Percentiles rank a stretch among this genome's conserved stretches.
Evolutionary conservation across 495 filamentous ascomycete species (phyloP).

Genomic region (Geopyxis carbonaria): DNA sequence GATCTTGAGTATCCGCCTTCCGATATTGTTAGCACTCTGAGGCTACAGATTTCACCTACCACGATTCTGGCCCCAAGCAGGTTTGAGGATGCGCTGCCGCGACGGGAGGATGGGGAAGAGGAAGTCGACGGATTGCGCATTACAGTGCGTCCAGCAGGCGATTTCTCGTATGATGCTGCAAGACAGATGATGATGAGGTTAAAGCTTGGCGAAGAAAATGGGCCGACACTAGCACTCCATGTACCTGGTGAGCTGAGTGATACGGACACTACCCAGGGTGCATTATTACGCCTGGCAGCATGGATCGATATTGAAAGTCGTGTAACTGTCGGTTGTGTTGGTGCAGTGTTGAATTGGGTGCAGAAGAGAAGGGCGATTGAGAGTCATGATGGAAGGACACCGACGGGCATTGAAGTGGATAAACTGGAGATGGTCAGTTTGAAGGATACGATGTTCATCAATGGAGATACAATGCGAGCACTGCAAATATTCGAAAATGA

Average conservation of each 20-base stretch:
- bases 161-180: constrained; percentile 57
- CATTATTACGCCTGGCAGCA: constrained; percentile 52
- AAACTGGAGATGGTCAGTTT: constrained; percentile 61
- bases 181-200: constrained; percentile 49
- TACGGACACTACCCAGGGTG: constrained; percentile 28
- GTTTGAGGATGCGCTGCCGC: constrained; percentile 49
- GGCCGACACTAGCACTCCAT: constrained; percentile 38
- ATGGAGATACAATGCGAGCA: constrained; percentile 58
- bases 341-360: constrained; percentile 65
- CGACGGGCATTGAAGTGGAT: too few species aligned
- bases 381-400: constrained; percentile 36
- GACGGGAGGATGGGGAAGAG: background rate
- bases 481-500: constrained; percentile 79
- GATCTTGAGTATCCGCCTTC: constrained; percentile 56
- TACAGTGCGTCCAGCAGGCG: constrained; percentile 42
- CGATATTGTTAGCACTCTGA: constrained; percentile 56
- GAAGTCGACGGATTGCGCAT: background rate
- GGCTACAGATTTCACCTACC: constrained; percentile 63
- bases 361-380: constrained; percentile 49
- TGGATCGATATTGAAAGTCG: constrained; percentile 64
- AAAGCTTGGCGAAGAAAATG: constrained; percentile 32
- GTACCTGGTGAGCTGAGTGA: constrained; percentile 37
- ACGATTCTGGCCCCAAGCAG: constrained; percentile 56
- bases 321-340: constrained; percentile 62
- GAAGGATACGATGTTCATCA: constrained; percentile 65